Evolutionary conservation across 257 asterid genomes (phyloP), one percentile per base, ranked within the genome.

Genomic region (Fraxinus quadrangulata): DNA sequence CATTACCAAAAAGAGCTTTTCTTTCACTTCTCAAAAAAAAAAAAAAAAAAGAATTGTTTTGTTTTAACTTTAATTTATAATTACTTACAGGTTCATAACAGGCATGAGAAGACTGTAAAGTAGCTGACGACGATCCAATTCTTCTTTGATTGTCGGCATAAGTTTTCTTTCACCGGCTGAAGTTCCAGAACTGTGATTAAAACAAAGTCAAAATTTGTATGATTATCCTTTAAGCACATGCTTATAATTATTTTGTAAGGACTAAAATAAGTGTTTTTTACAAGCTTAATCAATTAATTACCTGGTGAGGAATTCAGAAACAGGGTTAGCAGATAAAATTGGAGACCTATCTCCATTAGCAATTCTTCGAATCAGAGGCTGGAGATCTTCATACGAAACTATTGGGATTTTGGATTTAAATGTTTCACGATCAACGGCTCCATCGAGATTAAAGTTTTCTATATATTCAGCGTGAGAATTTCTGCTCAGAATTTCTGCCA

Each of bases 221-320:
- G 30, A 73, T 47, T 73, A 45, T 2, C 56, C 4, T 31, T 39
- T 23, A 63, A 7, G n/a, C 2, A 17, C 10, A 6, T n/a, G 31
- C 13, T 9, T 47, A 66, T 42, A 31, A 34, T 23, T 13, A 19
- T 5, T 28, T 16, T 47, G 3, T 47, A 14, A 47, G 4, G 59
- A 47, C 59, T 47, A 54, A 31, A 26, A 33, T 36, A 34, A n/a
- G 23, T 31, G 34, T 19, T 9, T 51, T 13, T 33, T 26, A 73
- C 16, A 3, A 19, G 42, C 16, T 7, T 14, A 30, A 10, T 6
- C 42, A 4, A 77, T 17, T 21, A 71, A 68, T 69, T 84, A 95
- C 99, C 99, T 95, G 75, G 99, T 96, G 77, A 96, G 97, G 84
- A 96, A 96, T 66, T 96, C 99, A 3, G 99, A 92, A 78, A 96